These are phyloP conservation scores for Cenchrus fungigraminus DNA, from an alignment of 176 grass and related monocot genomes.

Conservation along the genomic window DNA sequence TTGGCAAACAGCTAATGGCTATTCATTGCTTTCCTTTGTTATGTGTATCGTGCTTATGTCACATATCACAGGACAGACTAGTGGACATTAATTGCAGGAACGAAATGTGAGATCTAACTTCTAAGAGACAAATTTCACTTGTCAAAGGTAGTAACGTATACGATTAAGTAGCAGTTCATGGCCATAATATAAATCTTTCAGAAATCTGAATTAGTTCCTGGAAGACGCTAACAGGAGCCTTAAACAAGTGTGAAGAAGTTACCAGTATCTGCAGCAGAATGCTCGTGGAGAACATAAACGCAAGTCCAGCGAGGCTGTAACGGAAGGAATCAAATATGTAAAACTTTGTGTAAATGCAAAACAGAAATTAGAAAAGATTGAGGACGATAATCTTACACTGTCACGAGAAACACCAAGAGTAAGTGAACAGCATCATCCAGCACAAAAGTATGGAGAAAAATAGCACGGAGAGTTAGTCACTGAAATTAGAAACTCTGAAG, in stretches of 20 bases:
- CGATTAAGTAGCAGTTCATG: background rate
- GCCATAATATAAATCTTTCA: background rate
- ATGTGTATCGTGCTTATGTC: background rate
- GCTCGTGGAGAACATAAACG: constrained; percentile 96
- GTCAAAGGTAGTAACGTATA: background rate
- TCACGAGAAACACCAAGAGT: constrained; percentile 8
- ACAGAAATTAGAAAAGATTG: background rate
- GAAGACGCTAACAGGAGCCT: background rate
- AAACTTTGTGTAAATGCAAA: background rate
- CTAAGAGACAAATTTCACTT: background rate
- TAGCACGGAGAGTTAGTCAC: constrained; percentile 23
- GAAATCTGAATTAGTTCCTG: background rate
- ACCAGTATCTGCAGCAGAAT: constrained; percentile 96
- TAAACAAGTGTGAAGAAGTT: constrained; percentile 7
- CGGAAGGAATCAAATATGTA: constrained; percentile 8
- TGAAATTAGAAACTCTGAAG: background rate
- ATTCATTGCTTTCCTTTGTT: background rate
- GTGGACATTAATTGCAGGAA: background rate
- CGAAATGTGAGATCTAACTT: background rate
- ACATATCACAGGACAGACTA: background rate
- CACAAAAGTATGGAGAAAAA: background rate
- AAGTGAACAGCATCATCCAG: constrained; percentile 31
- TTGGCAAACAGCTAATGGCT: background rate
- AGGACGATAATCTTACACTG: constrained; percentile 43
- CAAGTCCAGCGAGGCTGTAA: constrained; percentile 87